Conservation (phyloP, 2,329 filamentous ascomycete species). For the Ophiostoma pallidulum region DNA sequence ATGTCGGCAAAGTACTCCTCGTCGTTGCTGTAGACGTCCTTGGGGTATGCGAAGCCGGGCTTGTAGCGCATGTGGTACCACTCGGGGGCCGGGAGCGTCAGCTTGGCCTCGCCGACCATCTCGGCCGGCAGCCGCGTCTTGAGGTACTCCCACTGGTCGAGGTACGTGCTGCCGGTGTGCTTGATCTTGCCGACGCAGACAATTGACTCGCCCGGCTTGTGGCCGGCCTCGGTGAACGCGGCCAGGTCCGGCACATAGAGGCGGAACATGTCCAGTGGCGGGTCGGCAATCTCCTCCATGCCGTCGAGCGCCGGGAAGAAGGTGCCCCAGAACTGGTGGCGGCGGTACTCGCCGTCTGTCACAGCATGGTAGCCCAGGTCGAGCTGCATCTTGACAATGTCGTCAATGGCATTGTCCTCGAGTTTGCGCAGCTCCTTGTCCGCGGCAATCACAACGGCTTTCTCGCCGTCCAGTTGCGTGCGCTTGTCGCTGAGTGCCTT, state of each 20-base stretch:
- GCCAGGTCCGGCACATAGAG: constrained; percentile 31
- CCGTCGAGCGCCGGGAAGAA: constrained; percentile 31
- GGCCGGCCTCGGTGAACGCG: constrained; percentile 35
- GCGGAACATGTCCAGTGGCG: constrained; percentile 28
- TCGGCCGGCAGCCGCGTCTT: constrained; percentile 45
- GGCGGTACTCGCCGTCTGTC: constrained; percentile 51
- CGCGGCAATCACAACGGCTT: constrained; percentile 28
- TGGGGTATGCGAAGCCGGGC: constrained; percentile 38
- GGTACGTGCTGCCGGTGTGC: constrained; percentile 34
- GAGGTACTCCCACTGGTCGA: constrained; percentile 33
- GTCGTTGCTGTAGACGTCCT: constrained; percentile 37
- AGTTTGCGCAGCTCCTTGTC: constrained; percentile 38
- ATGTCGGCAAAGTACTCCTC: constrained; percentile 43
- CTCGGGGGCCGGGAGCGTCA: constrained; percentile 52
- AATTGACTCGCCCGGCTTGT: constrained; percentile 37
- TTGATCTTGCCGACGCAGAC: constrained; percentile 38
- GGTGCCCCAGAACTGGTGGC: constrained; percentile 27
- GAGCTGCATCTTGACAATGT: constrained; percentile 50
- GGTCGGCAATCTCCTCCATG: constrained; percentile 29
- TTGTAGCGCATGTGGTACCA: constrained; percentile 52
- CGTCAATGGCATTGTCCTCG: constrained; percentile 49
- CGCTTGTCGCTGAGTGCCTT: constrained; percentile 45
- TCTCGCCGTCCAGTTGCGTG: constrained; percentile 26
- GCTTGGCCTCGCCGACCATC: constrained; percentile 54
- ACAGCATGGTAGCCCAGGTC: constrained; percentile 47